phyloP scores from a whole-genome alignment of 805 yeast species.

The Starmerella bacillaris region DNA sequence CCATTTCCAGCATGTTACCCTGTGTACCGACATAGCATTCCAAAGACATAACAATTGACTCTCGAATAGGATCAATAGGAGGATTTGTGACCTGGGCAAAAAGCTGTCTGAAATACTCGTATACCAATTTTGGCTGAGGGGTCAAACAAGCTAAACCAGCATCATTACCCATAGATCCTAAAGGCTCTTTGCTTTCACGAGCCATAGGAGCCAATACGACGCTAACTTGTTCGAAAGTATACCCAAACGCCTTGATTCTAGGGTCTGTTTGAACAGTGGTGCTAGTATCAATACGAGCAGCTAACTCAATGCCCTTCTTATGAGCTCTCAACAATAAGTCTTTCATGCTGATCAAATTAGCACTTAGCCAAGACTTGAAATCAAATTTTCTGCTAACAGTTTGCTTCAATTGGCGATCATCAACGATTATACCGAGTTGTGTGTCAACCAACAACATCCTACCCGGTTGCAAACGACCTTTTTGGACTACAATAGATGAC shows the following conservation, averaged over 20 bases:
- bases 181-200: constrained; percentile 71
- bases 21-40: constrained; percentile 98
- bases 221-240: constrained; percentile 82
- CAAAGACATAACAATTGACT: constrained; percentile 87
- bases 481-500: constrained; percentile 61
- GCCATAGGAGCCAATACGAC: constrained; percentile 88
- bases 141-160: constrained; percentile 87
- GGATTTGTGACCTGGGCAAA: constrained; percentile 98
- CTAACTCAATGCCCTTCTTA: constrained; percentile 22
- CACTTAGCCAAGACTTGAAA: constrained; percentile 82
- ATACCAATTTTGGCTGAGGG: constrained; percentile 75
- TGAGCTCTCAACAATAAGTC: constrained; percentile 49
- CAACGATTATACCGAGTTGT: constrained; percentile 78
- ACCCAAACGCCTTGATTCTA: constrained; percentile 69
- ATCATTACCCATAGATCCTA: constrained; percentile 98
- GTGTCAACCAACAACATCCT: constrained; percentile 92
- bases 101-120: constrained; percentile 86
- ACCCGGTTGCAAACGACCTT: constrained; percentile 93
- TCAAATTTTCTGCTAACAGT: constrained; percentile 68
- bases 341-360: constrained; percentile 68
- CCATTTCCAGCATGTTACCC: constrained; percentile 85
- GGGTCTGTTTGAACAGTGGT: constrained; percentile 60
- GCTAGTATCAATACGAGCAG: constrained; percentile 14
- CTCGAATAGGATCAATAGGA: constrained; percentile 96
- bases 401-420: constrained; percentile 71